These are phyloP conservation scores for Neofusicoccum kwambonambiense DNA, from an alignment of 2,329 filamentous ascomycete genomes.

Conservation along the genomic window DNA sequence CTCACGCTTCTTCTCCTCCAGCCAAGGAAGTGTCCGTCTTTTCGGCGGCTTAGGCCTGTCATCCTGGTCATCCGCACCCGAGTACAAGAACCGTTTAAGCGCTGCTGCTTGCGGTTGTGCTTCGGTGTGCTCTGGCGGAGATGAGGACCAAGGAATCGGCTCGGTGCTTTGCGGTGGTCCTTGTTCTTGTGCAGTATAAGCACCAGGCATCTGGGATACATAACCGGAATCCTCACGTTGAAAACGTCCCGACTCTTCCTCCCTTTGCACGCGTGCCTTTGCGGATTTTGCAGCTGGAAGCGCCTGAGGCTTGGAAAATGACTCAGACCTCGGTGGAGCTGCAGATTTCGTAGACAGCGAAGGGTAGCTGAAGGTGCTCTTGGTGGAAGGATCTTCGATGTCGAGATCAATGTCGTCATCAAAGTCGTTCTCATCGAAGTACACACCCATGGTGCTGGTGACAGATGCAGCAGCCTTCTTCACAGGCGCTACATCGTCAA, in stretches of 20 bases:
- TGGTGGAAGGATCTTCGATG: slow-evolving; percentile 59
- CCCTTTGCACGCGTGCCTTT: background rate
- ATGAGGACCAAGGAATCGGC: slow-evolving; percentile 71
- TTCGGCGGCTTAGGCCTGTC: slow-evolving; percentile 48
- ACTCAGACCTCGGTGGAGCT: background rate
- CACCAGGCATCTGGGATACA: slow-evolving; percentile 23
- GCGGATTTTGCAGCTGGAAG: background rate
- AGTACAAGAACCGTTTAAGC: slow-evolving; percentile 10
- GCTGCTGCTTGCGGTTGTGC: slow-evolving; percentile 27
- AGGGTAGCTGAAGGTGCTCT: slow-evolving; percentile 43
- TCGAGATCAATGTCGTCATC: slow-evolving; percentile 80
- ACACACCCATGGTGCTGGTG: slow-evolving; percentile 43
- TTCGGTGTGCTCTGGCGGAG: slow-evolving; percentile 50
- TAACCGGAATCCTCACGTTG: slow-evolving; percentile 12
- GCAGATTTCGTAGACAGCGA: slow-evolving; percentile 29
- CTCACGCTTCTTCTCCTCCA: slow-evolving; percentile 36
- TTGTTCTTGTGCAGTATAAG: background rate
- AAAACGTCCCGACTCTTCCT: background rate
- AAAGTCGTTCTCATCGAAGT: slow-evolving; percentile 79
- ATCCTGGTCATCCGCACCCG: slow-evolving; percentile 25
- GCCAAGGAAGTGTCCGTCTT: slow-evolving; percentile 65
- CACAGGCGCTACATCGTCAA: slow-evolving; percentile 25
- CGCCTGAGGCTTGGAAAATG: background rate
- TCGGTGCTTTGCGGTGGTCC: slow-evolving; percentile 51
- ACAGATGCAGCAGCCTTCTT: slow-evolving; percentile 36